Conservation (phyloP, 1,139 yeast species). For the Tardiomyces digboiensis region DNA sequence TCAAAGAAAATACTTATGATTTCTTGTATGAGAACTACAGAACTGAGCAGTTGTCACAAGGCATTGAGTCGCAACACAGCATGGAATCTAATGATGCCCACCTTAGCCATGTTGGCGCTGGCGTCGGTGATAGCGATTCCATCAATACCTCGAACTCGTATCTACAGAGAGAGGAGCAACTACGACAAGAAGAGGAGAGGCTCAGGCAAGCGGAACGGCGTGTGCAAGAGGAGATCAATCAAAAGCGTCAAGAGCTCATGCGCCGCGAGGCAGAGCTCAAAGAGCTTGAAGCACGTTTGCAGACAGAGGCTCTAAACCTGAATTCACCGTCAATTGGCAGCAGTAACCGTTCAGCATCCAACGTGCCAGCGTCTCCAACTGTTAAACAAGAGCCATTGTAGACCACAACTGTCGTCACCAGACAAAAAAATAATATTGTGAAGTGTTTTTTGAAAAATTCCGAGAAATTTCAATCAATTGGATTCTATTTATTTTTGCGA, state of each 20-base stretch:
- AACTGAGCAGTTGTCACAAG: slow-evolving; percentile 66
- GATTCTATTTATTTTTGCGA: neutral
- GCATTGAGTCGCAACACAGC: slow-evolving; percentile 12
- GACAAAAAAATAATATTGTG: too few species aligned
- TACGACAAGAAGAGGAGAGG: slow-evolving; percentile 33
- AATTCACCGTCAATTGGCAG: neutral
- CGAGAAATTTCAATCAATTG: too few species aligned
- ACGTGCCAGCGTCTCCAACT: neutral
- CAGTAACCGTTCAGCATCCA: neutral
- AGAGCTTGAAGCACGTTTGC: slow-evolving; percentile 65
- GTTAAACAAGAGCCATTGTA: slow-evolving; percentile 1
- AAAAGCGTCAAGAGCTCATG: slow-evolving; percentile 77
- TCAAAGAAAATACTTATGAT: slow-evolving; percentile 92
- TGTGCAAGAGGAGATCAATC: slow-evolving; percentile 82
- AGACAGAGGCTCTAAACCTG: slow-evolving; percentile 11
- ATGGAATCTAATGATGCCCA: neutral
- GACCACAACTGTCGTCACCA: too few species aligned
- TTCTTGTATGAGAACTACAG: slow-evolving; percentile 89
- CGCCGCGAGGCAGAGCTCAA: slow-evolving; percentile 83
- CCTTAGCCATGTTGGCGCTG: slow-evolving; percentile 15
- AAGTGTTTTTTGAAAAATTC: too few species aligned
- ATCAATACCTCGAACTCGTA: slow-evolving; percentile 5
- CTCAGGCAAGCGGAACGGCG: slow-evolving; percentile 42
- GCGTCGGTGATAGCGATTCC: slow-evolving; percentile 36
- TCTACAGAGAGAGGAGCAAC: slow-evolving; percentile 30